Evolutionary conservation across 352 stramenopile genomes (phyloP), one percentile per base, ranked within the genome.

Genomic region (Phytophthora capsici): DNA sequence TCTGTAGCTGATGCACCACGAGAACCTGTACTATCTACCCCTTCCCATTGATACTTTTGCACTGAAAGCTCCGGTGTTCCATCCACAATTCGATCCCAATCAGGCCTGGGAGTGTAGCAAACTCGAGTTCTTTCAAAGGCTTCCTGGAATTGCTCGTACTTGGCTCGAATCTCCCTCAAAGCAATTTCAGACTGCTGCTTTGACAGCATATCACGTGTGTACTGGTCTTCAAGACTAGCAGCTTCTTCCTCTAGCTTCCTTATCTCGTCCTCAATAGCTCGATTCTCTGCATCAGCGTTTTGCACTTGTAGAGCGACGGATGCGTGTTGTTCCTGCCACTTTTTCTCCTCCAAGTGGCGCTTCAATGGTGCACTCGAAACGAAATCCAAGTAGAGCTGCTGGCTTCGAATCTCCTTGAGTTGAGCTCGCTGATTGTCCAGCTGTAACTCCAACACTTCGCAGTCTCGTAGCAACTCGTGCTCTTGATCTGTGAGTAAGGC

Each of bases 41-140:
- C 69, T 25, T 82, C 76, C 82, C 80, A 91, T 22, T 86, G 67
- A 45, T 82, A 75, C 49, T 80, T 74, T 17, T 90, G 75, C 17
- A 77, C 68, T 1, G 78, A 84, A 0, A 94, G 52, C 66, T 93
- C 86, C 0, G 86, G 86, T 12, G 84, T 88, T 20, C 72, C 53
- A 1, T 77, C 69, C 7, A 94, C 71, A 17, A 94, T 86, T 8
- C 40, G 43, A 50, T 86, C 77, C 84, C 86, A 93, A 25, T 72
- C 53, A 4, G 86, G 86, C 8, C 86, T 77, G 5, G 86, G 86
- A 6, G 86, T 93, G 58, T 93, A 85, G 59, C 84, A 92, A 13
- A 67, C 55, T 22, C 78, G 73, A 0, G 78, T 71, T 25, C 74
- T 57, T 8, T 76, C 40, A 50, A 53, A 78, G 1, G 65, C 54